Evolutionary conservation across 2,329 filamentous ascomycete genomes (phyloP), one percentile per base, ranked within the genome.

Genomic region (Fusarium illudens): DNA sequence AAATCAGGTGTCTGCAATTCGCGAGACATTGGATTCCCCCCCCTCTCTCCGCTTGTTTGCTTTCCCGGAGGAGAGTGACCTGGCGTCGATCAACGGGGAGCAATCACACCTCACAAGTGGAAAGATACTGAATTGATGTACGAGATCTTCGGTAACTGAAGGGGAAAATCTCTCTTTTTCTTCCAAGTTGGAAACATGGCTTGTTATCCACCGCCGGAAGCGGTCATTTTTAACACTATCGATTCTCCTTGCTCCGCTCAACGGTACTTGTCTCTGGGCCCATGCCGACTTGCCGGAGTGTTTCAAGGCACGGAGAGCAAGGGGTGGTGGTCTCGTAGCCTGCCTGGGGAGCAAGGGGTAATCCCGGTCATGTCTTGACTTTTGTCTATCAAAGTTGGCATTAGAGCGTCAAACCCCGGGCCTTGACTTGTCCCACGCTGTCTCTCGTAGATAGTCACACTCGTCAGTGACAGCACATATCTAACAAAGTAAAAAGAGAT

Each of bases 1-100:
- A 33, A 65, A 68, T 65, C 60, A 64, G 17, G 6, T 2, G 11
- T 9, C n/a, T 27, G n/a, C 13, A 58, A 51, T 65, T 67, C 64
- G 64, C 64, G 44, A 39, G 49, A 61, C 60, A 36, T 64, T 67
- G 46, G 22, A 15, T 20, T 51, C 15, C 34, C 19, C n/a, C 20
- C 13, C 19, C 6, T 10, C 37, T 29, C 20, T 19, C 9, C 36
- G 10, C 30, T 30, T 33, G 17, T 37, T 25, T 42, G 13, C n/a
- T n/a, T n/a, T n/a, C n/a, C n/a, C n/a, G n/a, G n/a, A n/a, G n/a
- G n/a, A n/a, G 25, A 22, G 37, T 42, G 19, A 42, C 37, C 37
- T 44, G 20, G 15, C 15, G 39, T 44, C 39, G 39, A 37, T 52
- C 49, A 52, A 51, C 25, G 17, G 20, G 8, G 20, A 13, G 25